Base-by-base conservation (phyloP, 2,329 filamentous ascomycete species). In the Beauveria pseudobassiana region DNA sequence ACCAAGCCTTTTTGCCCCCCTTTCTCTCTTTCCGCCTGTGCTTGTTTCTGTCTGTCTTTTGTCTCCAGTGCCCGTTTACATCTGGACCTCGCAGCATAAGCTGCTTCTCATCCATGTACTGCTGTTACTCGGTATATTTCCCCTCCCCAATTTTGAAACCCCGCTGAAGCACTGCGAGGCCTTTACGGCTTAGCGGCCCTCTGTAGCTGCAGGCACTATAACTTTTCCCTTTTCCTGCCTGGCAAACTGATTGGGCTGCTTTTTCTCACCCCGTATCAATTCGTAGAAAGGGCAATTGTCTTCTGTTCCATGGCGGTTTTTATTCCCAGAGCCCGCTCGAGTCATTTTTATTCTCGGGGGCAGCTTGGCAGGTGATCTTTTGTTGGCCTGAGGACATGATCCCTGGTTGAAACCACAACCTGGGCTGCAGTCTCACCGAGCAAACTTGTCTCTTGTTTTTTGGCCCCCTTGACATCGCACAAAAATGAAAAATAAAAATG, bases 161-260 rank as follows among this genome's bases (percentile, higher is more conserved):
- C 58, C 58, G 49, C 40, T 53, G 58, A 50, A 51, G 58, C 34
- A 34, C n/a, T 10, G 12, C 16, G 26, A 24, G 42, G 42, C 58
- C 53, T 46, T 59, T 26, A 5, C 26, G 42, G n/a, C 30, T 54
- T 45, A 40, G 56, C 56, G 30, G 18, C 24, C 48, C n/a, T 14
- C 12, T 30, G 48, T 24, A 60, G 58, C 58, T 60, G 58, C 49
- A 60, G 24, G 58, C 58, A 60, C 58, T 60, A 60, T 60, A 60
- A 60, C 18, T 30, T 45, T 52, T 28, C 10, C 20, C 16, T n/a
- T 8, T 49, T 49, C 10, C 22, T 51, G 30, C 26, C 30, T 24
- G 30, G n/a, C 18, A 34, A 14, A 16, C n/a, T 52, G 8, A 18
- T 24, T 16, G 28, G n/a, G 20, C 30, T 40, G 9, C n/a, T 16